phyloP scores from a whole-genome alignment of 495 filamentous ascomycete species.

The Coniosporium apollinis region DNA sequence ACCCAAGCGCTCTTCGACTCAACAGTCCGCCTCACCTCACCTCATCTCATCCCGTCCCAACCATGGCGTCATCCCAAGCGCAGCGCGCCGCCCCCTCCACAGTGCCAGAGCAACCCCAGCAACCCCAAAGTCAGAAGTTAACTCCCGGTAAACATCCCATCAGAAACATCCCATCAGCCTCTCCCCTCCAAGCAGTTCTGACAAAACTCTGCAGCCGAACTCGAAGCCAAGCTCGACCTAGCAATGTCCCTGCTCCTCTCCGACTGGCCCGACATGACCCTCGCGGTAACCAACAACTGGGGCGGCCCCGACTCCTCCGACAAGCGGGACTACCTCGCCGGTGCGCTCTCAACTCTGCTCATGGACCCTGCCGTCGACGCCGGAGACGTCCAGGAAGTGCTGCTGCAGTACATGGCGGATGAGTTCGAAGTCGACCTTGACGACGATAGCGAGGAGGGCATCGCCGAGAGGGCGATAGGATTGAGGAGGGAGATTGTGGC shows the following conservation, averaged over 20 bases:
- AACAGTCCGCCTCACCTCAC: too few species aligned
- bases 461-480: slow-evolving; percentile 55
- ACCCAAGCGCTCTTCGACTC: too few species aligned
- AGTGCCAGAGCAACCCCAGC: too few species aligned
- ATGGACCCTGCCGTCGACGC: slow-evolving; percentile 54
- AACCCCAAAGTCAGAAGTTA: too few species aligned
- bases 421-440: slow-evolving; percentile 88
- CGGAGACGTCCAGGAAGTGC: slow-evolving; percentile 65
- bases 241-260: slow-evolving; percentile 62
- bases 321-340: slow-evolving; percentile 94
- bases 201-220: too few species aligned
- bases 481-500: slow-evolving; percentile 40
- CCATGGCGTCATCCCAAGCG: too few species aligned
- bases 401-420: slow-evolving; percentile 82
- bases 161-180: too few species aligned
- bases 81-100: too few species aligned
- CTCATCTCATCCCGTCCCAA: too few species aligned
- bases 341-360: slow-evolving; percentile 72
- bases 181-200: too few species aligned
- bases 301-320: slow-evolving; percentile 70
- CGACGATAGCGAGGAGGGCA: slow-evolving; percentile 62
- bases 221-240: slow-evolving; percentile 33
- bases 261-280: slow-evolving; percentile 70
- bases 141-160: too few species aligned
- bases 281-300: slow-evolving; percentile 76